Conservation (phyloP, 1,139 yeast genomes). For the Hemisphaericaspora xylofermentans region DNA sequence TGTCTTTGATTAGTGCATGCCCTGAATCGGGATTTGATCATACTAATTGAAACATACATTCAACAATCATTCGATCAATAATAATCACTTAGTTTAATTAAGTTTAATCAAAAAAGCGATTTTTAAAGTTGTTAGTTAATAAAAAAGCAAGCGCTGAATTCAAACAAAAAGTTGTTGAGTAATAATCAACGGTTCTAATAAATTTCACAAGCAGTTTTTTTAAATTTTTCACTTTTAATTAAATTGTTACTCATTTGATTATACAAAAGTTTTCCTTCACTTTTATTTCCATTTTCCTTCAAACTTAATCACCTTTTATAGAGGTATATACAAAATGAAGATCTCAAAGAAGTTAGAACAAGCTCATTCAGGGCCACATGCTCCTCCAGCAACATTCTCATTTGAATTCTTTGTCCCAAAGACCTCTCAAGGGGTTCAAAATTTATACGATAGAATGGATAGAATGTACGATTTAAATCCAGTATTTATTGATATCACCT, state of each 20-base stretch:
- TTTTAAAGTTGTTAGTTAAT: too few species aligned
- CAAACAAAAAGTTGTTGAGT: not conserved
- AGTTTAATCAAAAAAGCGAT: too few species aligned
- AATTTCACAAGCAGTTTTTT: not conserved
- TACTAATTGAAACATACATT: too few species aligned
- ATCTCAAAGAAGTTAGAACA: constrained; percentile 51
- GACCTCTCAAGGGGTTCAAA: constrained; percentile 95
- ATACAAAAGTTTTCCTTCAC: not conserved
- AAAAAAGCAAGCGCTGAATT: too few species aligned
- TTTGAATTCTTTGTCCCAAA: constrained; percentile 96
- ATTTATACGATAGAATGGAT: constrained; percentile 94
- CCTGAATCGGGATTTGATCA: not conserved
- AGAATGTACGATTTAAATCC: constrained; percentile 94
- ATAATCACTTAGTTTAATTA: too few species aligned
- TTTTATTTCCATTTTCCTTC: not conserved
- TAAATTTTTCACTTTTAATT: not conserved
- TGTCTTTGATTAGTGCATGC: too few species aligned
- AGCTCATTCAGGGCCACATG: constrained; percentile 43
- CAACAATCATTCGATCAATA: too few species aligned
- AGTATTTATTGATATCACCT: constrained; percentile 88
- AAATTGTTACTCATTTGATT: not conserved
- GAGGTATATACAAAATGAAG: constrained; percentile 34
- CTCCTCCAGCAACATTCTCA: constrained; percentile 75
- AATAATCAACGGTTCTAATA: too few species aligned
- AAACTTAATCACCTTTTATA: too few species aligned